Base-by-base conservation (phyloP, 2,329 filamentous ascomycete species). In the Fusarium guadeloupense region DNA sequence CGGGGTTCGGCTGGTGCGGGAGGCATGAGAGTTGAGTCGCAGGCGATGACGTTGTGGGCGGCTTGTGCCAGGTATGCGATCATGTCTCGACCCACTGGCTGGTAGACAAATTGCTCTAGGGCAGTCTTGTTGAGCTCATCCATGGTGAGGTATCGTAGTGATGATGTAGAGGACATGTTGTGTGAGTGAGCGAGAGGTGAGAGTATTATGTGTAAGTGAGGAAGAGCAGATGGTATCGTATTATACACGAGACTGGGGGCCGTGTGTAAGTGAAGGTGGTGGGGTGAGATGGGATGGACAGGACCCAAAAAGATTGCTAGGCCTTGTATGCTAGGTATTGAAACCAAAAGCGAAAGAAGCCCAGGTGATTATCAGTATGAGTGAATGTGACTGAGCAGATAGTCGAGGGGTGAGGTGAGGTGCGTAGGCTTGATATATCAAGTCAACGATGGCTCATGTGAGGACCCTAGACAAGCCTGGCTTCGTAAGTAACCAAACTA, bases 81-180 rank as follows among this genome's bases (percentile, higher is more conserved):
- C 91, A 95, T 95, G 50, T 89, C 83, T 68, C 83, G 83, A 72
- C 83, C 87, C 63, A 95, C 91, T 9, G 89, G 88, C 68, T 85
- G 84, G 77, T 89, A 91, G 79, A 95, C 85, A 75, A 95, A 94
- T 71, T 90, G 85, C 71, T 93, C 90, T 64, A 95, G 83, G 43
- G 91, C 91, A 48, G 84, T 84, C 75, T 88, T 85, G 81, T 93
- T 93, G 72, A 87, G 82, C 76, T 86, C 82, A 59, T 77, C 77
- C 72, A 77, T 74, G 72, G 75, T 75, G 70, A 85, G 76, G 59
- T 76, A 76, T 74, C 76, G 73, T 58, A 44, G 44, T 69, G 79
- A 80, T 69, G 79, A 80, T 52, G 54, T 58, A 50, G 63, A 58
- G 44, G 62, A 49, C 54, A 67, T 63, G 59, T 54, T 53, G 54